Conservation (phyloP, 164 flowering plant genomes). For the Stephania cephalantha region DNA sequence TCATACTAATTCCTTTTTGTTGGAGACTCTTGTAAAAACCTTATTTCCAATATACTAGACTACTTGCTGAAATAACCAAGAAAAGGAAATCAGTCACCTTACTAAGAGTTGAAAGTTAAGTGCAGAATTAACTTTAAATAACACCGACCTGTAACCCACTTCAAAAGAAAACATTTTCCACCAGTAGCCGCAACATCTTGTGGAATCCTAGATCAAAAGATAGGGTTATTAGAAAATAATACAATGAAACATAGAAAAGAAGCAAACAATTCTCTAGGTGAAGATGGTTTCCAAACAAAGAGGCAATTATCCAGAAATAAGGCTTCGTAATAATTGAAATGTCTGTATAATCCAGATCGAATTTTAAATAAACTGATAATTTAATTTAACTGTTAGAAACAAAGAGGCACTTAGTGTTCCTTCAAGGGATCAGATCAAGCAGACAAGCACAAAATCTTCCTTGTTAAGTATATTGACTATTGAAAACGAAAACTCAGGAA, state of each 20-base stretch:
- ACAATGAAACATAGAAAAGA: background rate
- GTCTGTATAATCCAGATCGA: background rate
- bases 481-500: background rate
- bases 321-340: no score
- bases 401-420: background rate
- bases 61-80: background rate
- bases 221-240: background rate
- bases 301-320: no score
- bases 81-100: background rate
- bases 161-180: slow-evolving; percentile 68
- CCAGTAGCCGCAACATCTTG: slow-evolving; percentile 88
- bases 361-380: background rate
- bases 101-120: background rate
- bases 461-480: background rate
- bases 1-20: no score
- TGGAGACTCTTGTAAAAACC: background rate
- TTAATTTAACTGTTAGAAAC: background rate
- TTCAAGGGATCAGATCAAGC: background rate
- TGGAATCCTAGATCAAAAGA: slow-evolving; percentile 60
- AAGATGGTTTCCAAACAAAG: no score
- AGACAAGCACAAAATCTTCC: background rate
- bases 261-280: background rate
- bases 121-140: background rate
- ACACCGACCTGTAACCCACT: slow-evolving; percentile 79
- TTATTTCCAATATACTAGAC: background rate